Conservation (phyloP, 177 flowering plant genomes). For the Tripterygium wilfordii region DNA sequence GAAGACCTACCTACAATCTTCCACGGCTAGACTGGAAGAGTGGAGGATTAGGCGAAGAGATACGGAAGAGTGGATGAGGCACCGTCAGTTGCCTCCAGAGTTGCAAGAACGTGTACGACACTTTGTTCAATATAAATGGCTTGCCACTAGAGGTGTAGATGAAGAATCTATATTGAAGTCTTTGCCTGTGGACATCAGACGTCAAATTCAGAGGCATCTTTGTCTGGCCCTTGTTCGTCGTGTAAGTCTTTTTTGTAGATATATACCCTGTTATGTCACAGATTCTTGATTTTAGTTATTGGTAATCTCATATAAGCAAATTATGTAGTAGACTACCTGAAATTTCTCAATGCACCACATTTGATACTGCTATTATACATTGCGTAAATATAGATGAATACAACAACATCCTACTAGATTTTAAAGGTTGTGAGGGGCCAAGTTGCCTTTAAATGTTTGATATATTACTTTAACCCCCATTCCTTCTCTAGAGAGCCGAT, state of each 20-base stretch:
- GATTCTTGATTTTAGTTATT: neutral
- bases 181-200: constrained; percentile 52
- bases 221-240: constrained; percentile 62
- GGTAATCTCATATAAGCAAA: neutral
- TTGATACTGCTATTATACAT: too few relatives aligned
- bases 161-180: constrained; percentile 45
- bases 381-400: too few relatives aligned
- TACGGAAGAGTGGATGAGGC: constrained; percentile 76
- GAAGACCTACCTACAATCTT: constrained; percentile 54
- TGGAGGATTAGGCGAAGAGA: constrained; percentile 52
- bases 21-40: constrained; percentile 51
- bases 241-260: constrained; percentile 25
- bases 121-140: constrained; percentile 59
- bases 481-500: too few relatives aligned
- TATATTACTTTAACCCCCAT: too few relatives aligned
- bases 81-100: constrained; percentile 55
- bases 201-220: constrained; percentile 56
- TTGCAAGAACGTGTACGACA: constrained; percentile 57
- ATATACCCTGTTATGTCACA: too few relatives aligned
- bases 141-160: constrained; percentile 58
- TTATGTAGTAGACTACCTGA: neutral
- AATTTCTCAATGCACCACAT: too few relatives aligned
- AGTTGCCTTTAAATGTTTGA: too few relatives aligned
- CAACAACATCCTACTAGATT: too few relatives aligned
- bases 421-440: too few relatives aligned